Percentiles rank a stretch among this genome's conserved stretches.
phyloP scores from a whole-genome alignment of 768 basidiomycete genomes.

The Polyporus arcularius region DNA sequence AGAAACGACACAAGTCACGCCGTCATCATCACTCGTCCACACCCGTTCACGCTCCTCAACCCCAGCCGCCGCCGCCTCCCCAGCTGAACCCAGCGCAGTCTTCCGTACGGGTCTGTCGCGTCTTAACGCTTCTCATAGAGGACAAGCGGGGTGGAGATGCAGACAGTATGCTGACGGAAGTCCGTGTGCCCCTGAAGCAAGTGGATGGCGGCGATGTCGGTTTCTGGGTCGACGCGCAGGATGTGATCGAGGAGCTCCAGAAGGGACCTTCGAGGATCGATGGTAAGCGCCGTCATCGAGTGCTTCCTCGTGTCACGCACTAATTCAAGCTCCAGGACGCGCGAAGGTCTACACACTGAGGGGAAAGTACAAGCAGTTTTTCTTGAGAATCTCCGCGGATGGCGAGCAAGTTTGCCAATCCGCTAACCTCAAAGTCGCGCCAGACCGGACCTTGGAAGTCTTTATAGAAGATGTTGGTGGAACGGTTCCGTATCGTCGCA shows the following conservation, averaged over 20 bases:
- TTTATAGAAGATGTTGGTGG: constrained; percentile 59
- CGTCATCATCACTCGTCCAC: constrained; percentile 5
- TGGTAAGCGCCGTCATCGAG: constrained; percentile 40
- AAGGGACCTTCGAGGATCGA: constrained; percentile 66
- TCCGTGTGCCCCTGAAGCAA: constrained; percentile 56
- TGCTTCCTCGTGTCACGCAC: neutral
- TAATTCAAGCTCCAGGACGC: constrained; percentile 44
- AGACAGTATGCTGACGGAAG: constrained; percentile 66
- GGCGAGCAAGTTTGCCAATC: constrained; percentile 52
- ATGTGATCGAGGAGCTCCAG: constrained; percentile 62
- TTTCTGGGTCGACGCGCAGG: constrained; percentile 72
- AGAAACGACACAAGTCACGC: constrained; percentile 12
- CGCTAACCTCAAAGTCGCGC: constrained; percentile 57
- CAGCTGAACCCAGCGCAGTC: neutral
- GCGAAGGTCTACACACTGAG: constrained; percentile 65
- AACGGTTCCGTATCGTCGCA: neutral
- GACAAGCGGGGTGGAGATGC: constrained; percentile 54
- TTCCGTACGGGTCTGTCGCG: constrained; percentile 34
- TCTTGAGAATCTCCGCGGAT: constrained; percentile 61
- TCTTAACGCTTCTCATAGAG: constrained; percentile 68
- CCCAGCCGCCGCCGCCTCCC: neutral
- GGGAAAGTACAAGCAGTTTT: constrained; percentile 68
- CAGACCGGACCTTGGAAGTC: constrained; percentile 56
- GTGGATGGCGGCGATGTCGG: constrained; percentile 53
- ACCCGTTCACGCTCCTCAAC: neutral